These are phyloP conservation scores for Solanum commersonii DNA, from an alignment of 257 asterid genomes.

Conservation along the genomic window DNA sequence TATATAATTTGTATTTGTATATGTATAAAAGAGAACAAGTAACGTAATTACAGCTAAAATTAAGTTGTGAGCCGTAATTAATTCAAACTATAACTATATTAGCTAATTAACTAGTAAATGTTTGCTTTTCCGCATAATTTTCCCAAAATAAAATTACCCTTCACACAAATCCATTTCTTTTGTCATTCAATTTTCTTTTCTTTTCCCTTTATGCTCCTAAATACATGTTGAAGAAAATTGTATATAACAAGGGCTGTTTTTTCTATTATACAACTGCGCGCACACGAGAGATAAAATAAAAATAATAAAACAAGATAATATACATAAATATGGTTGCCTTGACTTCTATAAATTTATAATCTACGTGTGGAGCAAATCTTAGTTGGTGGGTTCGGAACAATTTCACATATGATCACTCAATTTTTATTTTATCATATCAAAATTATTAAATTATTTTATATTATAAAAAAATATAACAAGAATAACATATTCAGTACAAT, in stretches of 20 bases:
- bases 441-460: not conserved
- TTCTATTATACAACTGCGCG: not conserved
- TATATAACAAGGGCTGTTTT: not conserved
- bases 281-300: not conserved
- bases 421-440: not conserved
- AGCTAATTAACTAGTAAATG: too few relatives aligned
- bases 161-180: not conserved
- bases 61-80: too few relatives aligned
- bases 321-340: not conserved
- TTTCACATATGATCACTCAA: not conserved
- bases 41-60: too few relatives aligned
- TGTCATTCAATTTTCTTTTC: not conserved
- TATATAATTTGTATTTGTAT: too few relatives aligned
- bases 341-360: not conserved
- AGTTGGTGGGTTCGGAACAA: not conserved
- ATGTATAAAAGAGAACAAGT: too few relatives aligned
- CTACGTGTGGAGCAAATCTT: not conserved
- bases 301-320: too few relatives aligned
- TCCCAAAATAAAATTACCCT: not conserved
- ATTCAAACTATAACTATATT: too few relatives aligned
- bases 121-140: too few relatives aligned
- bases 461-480: not conserved
- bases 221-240: not conserved
- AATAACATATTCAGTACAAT: rapidly evolving
- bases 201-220: not conserved